Base-by-base conservation (phyloP, 805 yeast species). In the Candida pseudoglaebosa region DNA sequence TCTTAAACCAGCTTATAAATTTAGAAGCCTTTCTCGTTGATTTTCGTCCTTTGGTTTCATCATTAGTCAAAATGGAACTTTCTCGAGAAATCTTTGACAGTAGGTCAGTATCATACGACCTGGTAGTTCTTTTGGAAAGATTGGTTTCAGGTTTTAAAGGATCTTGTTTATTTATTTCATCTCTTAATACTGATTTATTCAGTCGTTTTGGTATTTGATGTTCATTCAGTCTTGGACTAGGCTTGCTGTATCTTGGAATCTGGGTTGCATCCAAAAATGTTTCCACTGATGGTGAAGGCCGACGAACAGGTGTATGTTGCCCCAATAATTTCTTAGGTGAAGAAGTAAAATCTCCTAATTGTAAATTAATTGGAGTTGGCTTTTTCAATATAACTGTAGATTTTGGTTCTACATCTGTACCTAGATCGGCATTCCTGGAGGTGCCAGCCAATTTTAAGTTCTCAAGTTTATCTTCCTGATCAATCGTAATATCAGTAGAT, bases 401-500 rank as follows among this genome's bases (percentile, higher is more conserved):
- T 26, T 26, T 26, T 26, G n/a, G 29, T 5, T 26, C 13, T 9
- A 13, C 12, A 10, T 5, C 15, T 26, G 12, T 26, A 13, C 5
- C 5, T 15, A 16, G 12, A 10, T 16, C 26, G 36, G 36, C 15
- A n/a, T n/a, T 22, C 19, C 7, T n/a, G 8, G 36, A 7, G 17
- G 20, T 24, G 9, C 15, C 26, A 26, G n/a, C 5, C n/a, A 19
- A 21, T 10, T 16, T 28, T 10, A 21, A 9, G 9, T 28, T 28
- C 7, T 18, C 12, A 7, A 24, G 5, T 17, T 9, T 17, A 13
- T 46, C 49, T 6, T 42, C 48, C 18, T 50, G 49, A 19, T 42
- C 24, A 24, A 24, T 31, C 19, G 36, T 24, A n/a, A 32, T 16
- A 24, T 36, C 34, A 20, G 39, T 37, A 6, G 26, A 32, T 14